Base-by-base conservation (phyloP, 352 stramenopile genomes). In the Phytophthora niederhauseri region DNA sequence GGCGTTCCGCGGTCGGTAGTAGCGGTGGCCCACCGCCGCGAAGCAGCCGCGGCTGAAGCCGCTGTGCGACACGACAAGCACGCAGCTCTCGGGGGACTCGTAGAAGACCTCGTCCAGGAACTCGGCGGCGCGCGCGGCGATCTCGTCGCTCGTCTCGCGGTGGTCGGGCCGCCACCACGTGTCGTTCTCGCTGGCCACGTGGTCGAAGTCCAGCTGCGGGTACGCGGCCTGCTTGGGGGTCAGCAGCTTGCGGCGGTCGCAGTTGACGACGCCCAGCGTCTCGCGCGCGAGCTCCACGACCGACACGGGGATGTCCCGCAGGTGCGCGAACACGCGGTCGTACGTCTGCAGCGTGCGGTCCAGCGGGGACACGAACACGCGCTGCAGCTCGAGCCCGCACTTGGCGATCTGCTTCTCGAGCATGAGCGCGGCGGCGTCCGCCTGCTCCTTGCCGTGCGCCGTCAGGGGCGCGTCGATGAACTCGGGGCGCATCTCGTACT, bases 381-480 rank as follows among this genome's bases (percentile, higher is more conserved):
- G 74, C 64, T 93, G 77, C 19, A 93, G 46, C 36, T 79, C 48
- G 17, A 93, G 69, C 2, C 75, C 81, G 20, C 71, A 78, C 48
- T 81, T 73, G 31, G 51, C 45, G 28, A 87, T 71, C 70, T 89
- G 77, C 30, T 76, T 62, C 26, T 82, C 68, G 4, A 88, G 72
- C 70, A 84, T 80, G 19, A 48, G 52, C 7, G 73, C 70, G 5
- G 72, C 73, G 6, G 75, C 57, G 41, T 80, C 60, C 4, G 78
- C 72, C 15, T 88, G 78, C 28, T 72, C 49, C 19, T 81, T 51
- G 48, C 85, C 85, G 57, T 66, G 72, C 5, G 48, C 46, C 0
- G 85, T 93, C 20, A 93, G 66, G 2, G 77, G 77, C 14, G 85
- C 82, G 61, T 93, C 82, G 15, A 87, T 80, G 52, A 90, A 93